Percentiles rank a stretch among this genome's conserved stretches.
These are phyloP conservation scores for Tulasnella sp. DNA, from an alignment of 768 basidiomycete species.

Conservation along the genomic window DNA sequence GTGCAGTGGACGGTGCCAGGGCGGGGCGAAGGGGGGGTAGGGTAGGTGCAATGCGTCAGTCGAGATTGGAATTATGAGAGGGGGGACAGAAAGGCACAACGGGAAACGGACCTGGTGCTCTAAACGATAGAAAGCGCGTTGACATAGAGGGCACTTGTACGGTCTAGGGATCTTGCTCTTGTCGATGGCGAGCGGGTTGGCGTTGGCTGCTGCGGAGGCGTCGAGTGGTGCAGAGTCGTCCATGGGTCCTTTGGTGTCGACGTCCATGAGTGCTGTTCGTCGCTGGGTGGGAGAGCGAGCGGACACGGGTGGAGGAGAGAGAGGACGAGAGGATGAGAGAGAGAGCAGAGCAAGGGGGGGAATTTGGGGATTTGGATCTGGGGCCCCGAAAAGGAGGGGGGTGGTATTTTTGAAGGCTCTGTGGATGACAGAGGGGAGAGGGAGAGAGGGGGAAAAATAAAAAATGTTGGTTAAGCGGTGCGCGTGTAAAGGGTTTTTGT, in stretches of 20 bases:
- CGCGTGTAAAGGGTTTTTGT: slow-evolving; percentile 16
- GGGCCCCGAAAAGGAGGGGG: slow-evolving; percentile 20
- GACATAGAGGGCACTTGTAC: slow-evolving; percentile 97
- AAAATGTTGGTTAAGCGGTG: slow-evolving; percentile 18
- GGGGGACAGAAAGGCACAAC: slow-evolving; percentile 18
- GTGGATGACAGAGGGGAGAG: neutral
- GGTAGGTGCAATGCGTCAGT: slow-evolving; percentile 37
- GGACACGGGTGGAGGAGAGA: neutral
- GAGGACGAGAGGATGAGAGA: neutral
- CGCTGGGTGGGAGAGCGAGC: neutral
- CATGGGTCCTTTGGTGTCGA: neutral
- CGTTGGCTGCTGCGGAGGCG: neutral
- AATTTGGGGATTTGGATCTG: slow-evolving; percentile 1
- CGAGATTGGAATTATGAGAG: slow-evolving; percentile 34
- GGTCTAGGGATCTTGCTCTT: slow-evolving; percentile 66
- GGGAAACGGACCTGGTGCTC: slow-evolving; percentile 81
- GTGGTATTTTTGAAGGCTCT: neutral
- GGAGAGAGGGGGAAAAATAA: neutral
- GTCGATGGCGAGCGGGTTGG: slow-evolving; percentile 45
- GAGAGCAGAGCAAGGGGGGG: slow-evolving; percentile 2
- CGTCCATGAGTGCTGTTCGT: neutral
- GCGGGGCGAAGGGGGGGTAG: slow-evolving; percentile 15
- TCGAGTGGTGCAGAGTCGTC: slow-evolving; percentile 10
- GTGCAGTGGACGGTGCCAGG: neutral
- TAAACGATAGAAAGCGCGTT: slow-evolving; percentile 92